Base-by-base conservation (phyloP, 192 early-diverging fungal species). In the Umbelopsis ramanniana region DNA sequence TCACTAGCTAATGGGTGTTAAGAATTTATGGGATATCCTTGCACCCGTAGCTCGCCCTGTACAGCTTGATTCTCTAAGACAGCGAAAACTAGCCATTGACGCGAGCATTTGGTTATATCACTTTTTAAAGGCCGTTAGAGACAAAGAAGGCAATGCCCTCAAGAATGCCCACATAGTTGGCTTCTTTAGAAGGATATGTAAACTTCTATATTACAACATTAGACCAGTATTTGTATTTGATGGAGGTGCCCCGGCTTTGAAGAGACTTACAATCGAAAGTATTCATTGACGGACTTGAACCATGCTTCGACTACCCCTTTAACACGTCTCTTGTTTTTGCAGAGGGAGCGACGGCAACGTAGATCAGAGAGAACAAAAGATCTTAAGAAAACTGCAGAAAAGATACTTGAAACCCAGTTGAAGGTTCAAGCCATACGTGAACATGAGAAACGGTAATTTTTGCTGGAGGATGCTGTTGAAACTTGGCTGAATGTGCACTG, bases 31-130 rank as follows among this genome's bases (percentile, higher is more conserved):
- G 97, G 76, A 82, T 55, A 84, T 99, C 26, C 72, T 98, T 24
- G 88, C 93, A 68, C 93, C 94, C 5, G 86, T 87, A 12, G 89
- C 89, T 29, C 84, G 93, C 66, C 93, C 91, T 19, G 85, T 92
- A 47, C 83, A 90, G 29, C 79, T 99, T 24, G 97, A 99, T 19
- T 82, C 89, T 19, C 79, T 99, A 33, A 74, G 82, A 6, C 88
- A 92, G 71, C 91, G 90, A 72, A 79, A 83, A 26, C 78, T 99
- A 60, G 96, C 96, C 4, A 87, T 99, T 24, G 97, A 98, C 82
- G 98, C 96, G 19, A 93, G 90, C 63, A 98, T 99, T 57, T 99
- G 98, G 98, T 86, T 98, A 35, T 89, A 98, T 76, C 98, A 99
- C 85, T 97, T 98, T 71, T 71, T 97, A 40, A 94, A 94, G 71